Percentiles rank a stretch among this genome's conserved stretches.
These are phyloP conservation scores for Eutrema yunnanense DNA, from an alignment of 345 rosid species.

Conservation along the genomic window DNA sequence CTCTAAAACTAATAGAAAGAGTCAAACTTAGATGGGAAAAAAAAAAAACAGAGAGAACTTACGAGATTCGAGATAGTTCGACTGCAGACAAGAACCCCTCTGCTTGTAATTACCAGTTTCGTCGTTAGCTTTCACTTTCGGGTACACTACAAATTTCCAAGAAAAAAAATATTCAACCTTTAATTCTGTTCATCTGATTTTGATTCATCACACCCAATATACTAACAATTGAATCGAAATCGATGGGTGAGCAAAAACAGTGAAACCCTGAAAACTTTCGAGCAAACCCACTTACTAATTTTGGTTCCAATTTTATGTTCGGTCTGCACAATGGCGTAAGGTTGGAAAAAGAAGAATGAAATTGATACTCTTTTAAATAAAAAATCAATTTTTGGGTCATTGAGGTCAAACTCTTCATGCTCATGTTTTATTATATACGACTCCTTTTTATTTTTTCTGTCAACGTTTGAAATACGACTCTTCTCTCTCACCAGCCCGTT, in stretches of 20 bases:
- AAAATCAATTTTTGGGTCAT: background rate
- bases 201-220: background rate
- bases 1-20: background rate
- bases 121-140: slow-evolving; percentile 10
- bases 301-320: background rate
- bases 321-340: slow-evolving; percentile 6
- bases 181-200: background rate
- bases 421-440: background rate
- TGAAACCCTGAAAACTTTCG: background rate
- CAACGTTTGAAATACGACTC: slow-evolving; percentile 8
- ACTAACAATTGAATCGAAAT: background rate
- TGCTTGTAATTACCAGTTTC: background rate
- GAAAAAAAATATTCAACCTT: background rate
- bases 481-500: slow-evolving; percentile 3
- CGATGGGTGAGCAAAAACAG: background rate
- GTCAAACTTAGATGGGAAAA: background rate
- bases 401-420: slow-evolving; percentile 17
- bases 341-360: background rate
- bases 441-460: background rate
- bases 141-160: slow-evolving; percentile 23
- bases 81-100: slow-evolving; percentile 17
- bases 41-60: background rate
- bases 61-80: slow-evolving; percentile 13
- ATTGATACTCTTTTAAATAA: background rate
- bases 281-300: slow-evolving; percentile 10